Conservation (phyloP, 1,139 yeast species). For the Protomyces gravidus region DNA sequence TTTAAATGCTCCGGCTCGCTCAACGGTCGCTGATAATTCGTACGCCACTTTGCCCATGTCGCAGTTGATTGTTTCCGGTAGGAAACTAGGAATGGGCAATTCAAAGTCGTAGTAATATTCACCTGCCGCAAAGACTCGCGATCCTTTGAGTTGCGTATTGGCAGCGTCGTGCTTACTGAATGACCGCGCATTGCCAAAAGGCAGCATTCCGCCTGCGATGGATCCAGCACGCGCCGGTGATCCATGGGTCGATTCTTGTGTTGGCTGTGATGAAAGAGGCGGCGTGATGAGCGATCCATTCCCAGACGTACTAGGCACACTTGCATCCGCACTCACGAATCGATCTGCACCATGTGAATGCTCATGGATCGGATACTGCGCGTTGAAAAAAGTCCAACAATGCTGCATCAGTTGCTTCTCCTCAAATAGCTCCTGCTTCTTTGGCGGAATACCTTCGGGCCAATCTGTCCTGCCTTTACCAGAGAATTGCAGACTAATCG, state of each 20-base stretch:
- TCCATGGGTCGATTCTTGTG: constrained; percentile 4
- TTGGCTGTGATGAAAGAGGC: not conserved
- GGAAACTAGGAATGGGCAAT: constrained; percentile 72
- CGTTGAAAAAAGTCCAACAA: constrained; percentile 84
- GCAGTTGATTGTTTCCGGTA: constrained; percentile 75
- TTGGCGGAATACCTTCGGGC: constrained; percentile 97
- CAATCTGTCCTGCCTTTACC: constrained; percentile 85
- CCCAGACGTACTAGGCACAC: constrained; percentile 13
- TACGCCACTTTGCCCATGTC: constrained; percentile 79
- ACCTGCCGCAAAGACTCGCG: constrained; percentile 62
- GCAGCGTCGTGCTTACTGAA: constrained; percentile 31
- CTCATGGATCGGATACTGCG: constrained; percentile 43
- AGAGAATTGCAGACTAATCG: constrained; percentile 60
- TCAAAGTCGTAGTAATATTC: constrained; percentile 90
- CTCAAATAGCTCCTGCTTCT: constrained; percentile 62
- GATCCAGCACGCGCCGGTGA: constrained; percentile 34
- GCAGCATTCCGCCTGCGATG: constrained; percentile 18
- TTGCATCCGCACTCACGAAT: constrained; percentile 31
- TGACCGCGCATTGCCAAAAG: constrained; percentile 28
- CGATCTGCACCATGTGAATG: constrained; percentile 53
- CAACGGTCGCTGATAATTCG: constrained; percentile 61
- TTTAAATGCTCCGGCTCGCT: constrained; percentile 80
- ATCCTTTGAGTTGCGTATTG: constrained; percentile 37
- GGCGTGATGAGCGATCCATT: constrained; percentile 1
- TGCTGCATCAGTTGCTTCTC: constrained; percentile 64